Percentiles rank a stretch among this genome's conserved stretches.
phyloP scores from a whole-genome alignment of 345 rosid genomes.

The thale cress (Arabidopsis thaliana) region TAIR10.1 NC_003075.7:13587001-13587500 shows the following conservation, averaged over 20 bases:
- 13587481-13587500: slow-evolving; percentile 74
- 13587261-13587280: slow-evolving; percentile 2
- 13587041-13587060: background rate
- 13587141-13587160: background rate
- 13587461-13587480: slow-evolving; percentile 92
- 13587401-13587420: slow-evolving; percentile 87
- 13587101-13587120: background rate
- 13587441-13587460: slow-evolving; percentile 95
- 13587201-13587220: background rate
- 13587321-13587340: slow-evolving; percentile 90
- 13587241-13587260: slow-evolving; percentile 1
- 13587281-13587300: slow-evolving; percentile 56
- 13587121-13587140: background rate
- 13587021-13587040: background rate
- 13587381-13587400: slow-evolving; percentile 83
- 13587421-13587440: slow-evolving; percentile 93
- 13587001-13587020: background rate
- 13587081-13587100: background rate
- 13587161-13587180: background rate
- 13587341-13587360: slow-evolving; percentile 94
- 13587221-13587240: background rate
- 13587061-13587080: too few species aligned
- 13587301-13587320: slow-evolving; percentile 72
- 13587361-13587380: slow-evolving; percentile 80
- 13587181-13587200: background rate